Evolutionary conservation across 768 basidiomycete species (phyloP), one percentile per base, ranked within the genome.

Genomic region (Boletus speciosus): DNA sequence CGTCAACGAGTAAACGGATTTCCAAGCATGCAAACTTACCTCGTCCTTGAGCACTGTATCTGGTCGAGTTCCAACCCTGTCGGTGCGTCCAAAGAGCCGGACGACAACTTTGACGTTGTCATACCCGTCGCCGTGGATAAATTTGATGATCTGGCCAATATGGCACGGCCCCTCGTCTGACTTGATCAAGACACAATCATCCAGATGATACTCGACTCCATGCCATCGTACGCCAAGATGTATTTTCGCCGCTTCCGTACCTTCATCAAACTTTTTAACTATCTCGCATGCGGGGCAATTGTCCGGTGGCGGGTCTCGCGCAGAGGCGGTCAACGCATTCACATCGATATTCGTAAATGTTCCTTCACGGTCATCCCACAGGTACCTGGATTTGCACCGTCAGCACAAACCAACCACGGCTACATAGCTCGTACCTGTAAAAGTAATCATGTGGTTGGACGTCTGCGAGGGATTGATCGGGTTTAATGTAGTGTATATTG

Each of bases 101-200:
- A 79, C 66, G 5, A 57, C 65, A 9, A 81, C 63, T 19, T 59
- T 59, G 15, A 61, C 61, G 16, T 48, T 48, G 21, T 49, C 50
- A 44, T 61, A 43, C n/a, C 43, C 50, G 36, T 56, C 51, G 31
- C 53, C 51, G 39, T 60, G 68, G 47, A 49, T 59, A 51, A 83
- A 62, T 6, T 61, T 52, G 1, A 61, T 60, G 55, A 89, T 74
- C 36, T 81, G 79, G 1, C 80, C 88, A 44, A 90, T 78, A 27
- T 77, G 61, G 4, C 80, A 84, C 1, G 82, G 79, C 0, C 84
- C 84, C 1, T 72, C 56, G 0, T 73, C 66, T 0, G 77, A 60
- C 40, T 66, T 74, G 62, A 84, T 78, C 6, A 84, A 70, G 5
- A 82, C 80, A 56, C 80, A 88, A 36, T 91, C 89, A 40, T 82